phyloP scores from a whole-genome alignment of 2,329 filamentous ascomycete genomes.

The Allantophomopsis cytisporea region DNA sequence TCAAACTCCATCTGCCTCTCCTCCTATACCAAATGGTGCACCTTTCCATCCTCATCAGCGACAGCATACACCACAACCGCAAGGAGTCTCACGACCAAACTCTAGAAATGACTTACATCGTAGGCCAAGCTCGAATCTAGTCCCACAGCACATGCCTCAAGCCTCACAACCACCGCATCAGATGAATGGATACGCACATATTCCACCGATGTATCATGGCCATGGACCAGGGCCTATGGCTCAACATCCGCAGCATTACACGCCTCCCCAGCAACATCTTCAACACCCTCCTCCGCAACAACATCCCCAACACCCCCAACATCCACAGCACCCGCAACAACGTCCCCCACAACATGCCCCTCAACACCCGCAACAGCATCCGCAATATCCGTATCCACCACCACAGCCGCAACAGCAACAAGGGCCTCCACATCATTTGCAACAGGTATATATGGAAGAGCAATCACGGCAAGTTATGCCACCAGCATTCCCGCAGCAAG shows the following conservation, averaged over 20 bases:
- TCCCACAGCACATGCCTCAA: slow-evolving; percentile 45
- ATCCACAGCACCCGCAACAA: slow-evolving; percentile 38
- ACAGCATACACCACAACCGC: slow-evolving; percentile 71
- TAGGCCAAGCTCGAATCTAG: slow-evolving; percentile 61
- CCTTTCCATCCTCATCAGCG: slow-evolving; percentile 33
- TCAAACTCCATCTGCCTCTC: slow-evolving; percentile 73
- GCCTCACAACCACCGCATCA: slow-evolving; percentile 47
- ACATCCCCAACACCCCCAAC: slow-evolving; percentile 24
- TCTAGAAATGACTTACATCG: slow-evolving; percentile 65
- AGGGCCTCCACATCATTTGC: slow-evolving; percentile 30
- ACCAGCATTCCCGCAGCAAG: slow-evolving; percentile 51
- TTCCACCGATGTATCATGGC: slow-evolving; percentile 75
- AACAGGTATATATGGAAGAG: slow-evolving; percentile 65
- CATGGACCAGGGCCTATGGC: slow-evolving; percentile 23
- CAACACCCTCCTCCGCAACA: slow-evolving; percentile 20
- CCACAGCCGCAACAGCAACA: slow-evolving; percentile 25
- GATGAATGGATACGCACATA: slow-evolving; percentile 67
- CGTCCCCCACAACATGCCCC: slow-evolving; percentile 11
- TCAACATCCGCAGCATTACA: slow-evolving; percentile 6
- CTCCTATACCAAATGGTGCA: slow-evolving; percentile 55
- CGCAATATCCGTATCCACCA: no score
- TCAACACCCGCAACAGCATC: slow-evolving; percentile 15
- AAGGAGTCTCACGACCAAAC: slow-evolving; percentile 58
- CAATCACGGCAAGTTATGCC: slow-evolving; percentile 58
- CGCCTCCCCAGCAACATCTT: slow-evolving; percentile 13